These are phyloP conservation scores for Linum tenue DNA, from an alignment of 345 rosid species.

Conservation along the genomic window DNA sequence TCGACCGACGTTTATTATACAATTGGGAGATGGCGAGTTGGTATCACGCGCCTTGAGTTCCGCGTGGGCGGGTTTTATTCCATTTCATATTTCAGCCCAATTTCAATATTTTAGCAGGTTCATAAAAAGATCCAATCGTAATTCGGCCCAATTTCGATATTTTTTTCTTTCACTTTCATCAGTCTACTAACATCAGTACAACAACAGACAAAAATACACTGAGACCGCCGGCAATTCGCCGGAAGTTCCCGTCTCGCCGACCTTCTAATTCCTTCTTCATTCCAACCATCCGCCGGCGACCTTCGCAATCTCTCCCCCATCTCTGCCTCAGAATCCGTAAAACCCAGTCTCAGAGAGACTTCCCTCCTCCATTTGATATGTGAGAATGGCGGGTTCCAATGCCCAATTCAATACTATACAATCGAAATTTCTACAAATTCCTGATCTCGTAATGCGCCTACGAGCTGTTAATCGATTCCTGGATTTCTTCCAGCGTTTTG, in stretches of 20 bases:
- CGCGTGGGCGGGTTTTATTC: not conserved
- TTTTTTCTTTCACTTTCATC: not conserved
- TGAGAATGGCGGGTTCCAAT: not conserved
- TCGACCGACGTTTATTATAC: not conserved
- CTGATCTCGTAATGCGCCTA: not conserved
- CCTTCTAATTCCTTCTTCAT: not conserved
- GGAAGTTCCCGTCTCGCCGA: not conserved
- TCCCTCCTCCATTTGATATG: not conserved
- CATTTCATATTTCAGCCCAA: not conserved
- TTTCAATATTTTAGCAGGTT: too few species aligned
- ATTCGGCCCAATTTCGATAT: not conserved
- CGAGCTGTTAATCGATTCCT: slow-evolving; percentile 45
- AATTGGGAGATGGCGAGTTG: not conserved
- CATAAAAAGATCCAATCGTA: not conserved
- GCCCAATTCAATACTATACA: not conserved
- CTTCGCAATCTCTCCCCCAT: not conserved
- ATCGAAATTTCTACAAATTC: too few species aligned
- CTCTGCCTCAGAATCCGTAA: not conserved
- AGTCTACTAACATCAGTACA: not conserved
- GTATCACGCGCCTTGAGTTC: not conserved
- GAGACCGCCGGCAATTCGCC: not conserved
- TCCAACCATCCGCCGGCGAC: not conserved
- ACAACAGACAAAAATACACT: not conserved
- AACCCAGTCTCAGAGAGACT: not conserved
- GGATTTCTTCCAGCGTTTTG: slow-evolving; percentile 84